Percentiles rank a stretch among this genome's conserved stretches.
Evolutionary conservation across 306 rosid species (phyloP).

Genomic region (Comarum palustre): DNA sequence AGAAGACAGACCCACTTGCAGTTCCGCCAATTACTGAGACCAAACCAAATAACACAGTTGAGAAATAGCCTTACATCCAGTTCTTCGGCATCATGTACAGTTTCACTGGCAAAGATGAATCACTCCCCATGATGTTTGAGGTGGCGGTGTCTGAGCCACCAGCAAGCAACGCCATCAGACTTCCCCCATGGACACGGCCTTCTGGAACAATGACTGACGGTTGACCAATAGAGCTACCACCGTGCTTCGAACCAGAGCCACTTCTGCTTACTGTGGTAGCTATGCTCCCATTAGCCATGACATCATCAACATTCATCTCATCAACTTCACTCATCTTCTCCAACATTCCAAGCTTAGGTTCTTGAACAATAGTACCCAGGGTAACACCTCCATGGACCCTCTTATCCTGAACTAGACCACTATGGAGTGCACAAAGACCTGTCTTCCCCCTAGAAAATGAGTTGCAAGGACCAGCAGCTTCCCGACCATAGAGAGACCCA

Average conservation of each 20-base stretch:
- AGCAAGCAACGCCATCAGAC: slow-evolving; percentile 67
- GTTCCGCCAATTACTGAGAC: slow-evolving; percentile 35
- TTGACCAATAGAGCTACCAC: slow-evolving; percentile 28
- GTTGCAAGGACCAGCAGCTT: slow-evolving; percentile 60
- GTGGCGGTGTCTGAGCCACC: slow-evolving; percentile 36
- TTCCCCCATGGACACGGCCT: slow-evolving; percentile 95
- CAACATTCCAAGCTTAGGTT: slow-evolving; percentile 38
- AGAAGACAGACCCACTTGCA: slow-evolving; percentile 31
- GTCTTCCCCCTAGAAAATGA: slow-evolving; percentile 88
- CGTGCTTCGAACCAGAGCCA: slow-evolving; percentile 28
- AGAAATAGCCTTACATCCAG: slow-evolving; percentile 53
- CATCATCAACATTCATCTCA: slow-evolving; percentile 49
- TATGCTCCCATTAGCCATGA: slow-evolving; percentile 28
- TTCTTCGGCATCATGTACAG: slow-evolving; percentile 37
- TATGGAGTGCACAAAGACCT: slow-evolving; percentile 85
- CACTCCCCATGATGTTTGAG: slow-evolving; percentile 36
- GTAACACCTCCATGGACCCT: slow-evolving; percentile 93
- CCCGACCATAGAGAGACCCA: slow-evolving; percentile 56
- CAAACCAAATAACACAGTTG: slow-evolving; percentile 25
- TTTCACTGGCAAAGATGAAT: slow-evolving; percentile 42
- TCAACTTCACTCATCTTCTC: slow-evolving; percentile 45
- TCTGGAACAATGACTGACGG: slow-evolving; percentile 46
- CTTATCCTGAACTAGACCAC: slow-evolving; percentile 80
- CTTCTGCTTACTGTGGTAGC: slow-evolving; percentile 22
- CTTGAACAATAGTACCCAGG: slow-evolving; percentile 54